A percentile compares a stretch with the other conserved stretches of the same genome.
Evolutionary conservation across 2,329 filamentous ascomycete species (phyloP).

Genomic region (Fusarium sp.): DNA sequence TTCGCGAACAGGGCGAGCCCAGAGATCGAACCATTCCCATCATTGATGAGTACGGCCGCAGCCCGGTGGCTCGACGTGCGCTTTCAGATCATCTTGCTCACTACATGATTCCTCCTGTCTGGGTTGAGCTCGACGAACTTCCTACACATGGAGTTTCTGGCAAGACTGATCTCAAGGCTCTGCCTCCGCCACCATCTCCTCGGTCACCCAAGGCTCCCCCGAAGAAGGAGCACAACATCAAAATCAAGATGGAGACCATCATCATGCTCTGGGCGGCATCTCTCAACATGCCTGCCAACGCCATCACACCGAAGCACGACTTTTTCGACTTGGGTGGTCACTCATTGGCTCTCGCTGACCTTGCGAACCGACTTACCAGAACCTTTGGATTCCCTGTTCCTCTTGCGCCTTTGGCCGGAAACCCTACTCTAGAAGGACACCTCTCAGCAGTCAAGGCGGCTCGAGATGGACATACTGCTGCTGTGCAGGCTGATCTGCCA

Average conservation of each 20-base stretch:
- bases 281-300: slow-evolving; percentile 71
- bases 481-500: slow-evolving; percentile 80
- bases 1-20: slow-evolving; percentile 71
- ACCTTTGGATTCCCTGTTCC: slow-evolving; percentile 80
- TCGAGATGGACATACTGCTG: slow-evolving; percentile 78
- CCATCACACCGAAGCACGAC: slow-evolving; percentile 77
- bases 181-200: slow-evolving; percentile 73
- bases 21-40: slow-evolving; percentile 70
- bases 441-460: slow-evolving; percentile 77
- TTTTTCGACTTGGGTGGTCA: slow-evolving; percentile 88
- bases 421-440: slow-evolving; percentile 79
- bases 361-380: slow-evolving; percentile 76
- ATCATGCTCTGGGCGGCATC: slow-evolving; percentile 79
- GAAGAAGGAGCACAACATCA: slow-evolving; percentile 67
- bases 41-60: slow-evolving; percentile 78
- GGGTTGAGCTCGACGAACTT: slow-evolving; percentile 78
- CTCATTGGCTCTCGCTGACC: slow-evolving; percentile 80
- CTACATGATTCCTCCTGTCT: slow-evolving; percentile 85
- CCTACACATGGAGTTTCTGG: slow-evolving; percentile 84
- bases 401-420: slow-evolving; percentile 76
- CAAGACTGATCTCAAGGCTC: slow-evolving; percentile 78
- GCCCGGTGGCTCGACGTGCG: slow-evolving; percentile 73
- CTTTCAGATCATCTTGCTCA: slow-evolving; percentile 77
- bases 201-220: slow-evolving; percentile 55
- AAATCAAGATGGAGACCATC: slow-evolving; percentile 75